Conservation (phyloP, 164 flowering plant species). For the Stephania japonica region DNA sequence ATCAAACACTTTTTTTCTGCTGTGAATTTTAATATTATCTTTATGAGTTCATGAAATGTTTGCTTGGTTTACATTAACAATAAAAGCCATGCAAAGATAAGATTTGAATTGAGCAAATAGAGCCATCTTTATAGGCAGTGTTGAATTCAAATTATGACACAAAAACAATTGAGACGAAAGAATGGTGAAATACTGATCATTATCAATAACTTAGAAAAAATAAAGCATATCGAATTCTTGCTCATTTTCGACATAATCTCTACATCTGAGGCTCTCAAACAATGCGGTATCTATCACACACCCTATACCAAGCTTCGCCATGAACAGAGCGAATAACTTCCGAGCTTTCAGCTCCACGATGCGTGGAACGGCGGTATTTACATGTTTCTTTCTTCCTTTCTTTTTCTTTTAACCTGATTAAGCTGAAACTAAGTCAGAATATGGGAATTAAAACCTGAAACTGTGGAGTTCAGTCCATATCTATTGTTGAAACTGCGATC, state of each 20-base stretch:
- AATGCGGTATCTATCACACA: not conserved
- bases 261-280: not conserved
- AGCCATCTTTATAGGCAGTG: too few relatives aligned
- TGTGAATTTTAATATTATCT: too few relatives aligned
- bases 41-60: too few relatives aligned
- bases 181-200: not conserved
- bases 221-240: not conserved
- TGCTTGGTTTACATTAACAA: too few relatives aligned
- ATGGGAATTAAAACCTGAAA: not conserved
- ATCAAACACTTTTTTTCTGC: too few relatives aligned
- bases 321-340: not conserved
- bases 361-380: constrained; percentile 18
- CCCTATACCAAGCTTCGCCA: not conserved
- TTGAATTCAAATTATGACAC: too few relatives aligned
- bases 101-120: too few relatives aligned
- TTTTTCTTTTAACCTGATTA: not conserved
- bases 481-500: constrained; percentile 3
- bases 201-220: not conserved
- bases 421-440: not conserved
- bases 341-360: constrained; percentile 11
- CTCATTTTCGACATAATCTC: not conserved
- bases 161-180: not conserved
- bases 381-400: constrained; percentile 2
- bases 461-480: not conserved
- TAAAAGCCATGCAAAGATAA: too few relatives aligned